A percentile compares a stretch with the other conserved stretches of the same genome.
phyloP scores from a whole-genome alignment of 129 eudicot species.

The Tagetes erecta region DNA sequence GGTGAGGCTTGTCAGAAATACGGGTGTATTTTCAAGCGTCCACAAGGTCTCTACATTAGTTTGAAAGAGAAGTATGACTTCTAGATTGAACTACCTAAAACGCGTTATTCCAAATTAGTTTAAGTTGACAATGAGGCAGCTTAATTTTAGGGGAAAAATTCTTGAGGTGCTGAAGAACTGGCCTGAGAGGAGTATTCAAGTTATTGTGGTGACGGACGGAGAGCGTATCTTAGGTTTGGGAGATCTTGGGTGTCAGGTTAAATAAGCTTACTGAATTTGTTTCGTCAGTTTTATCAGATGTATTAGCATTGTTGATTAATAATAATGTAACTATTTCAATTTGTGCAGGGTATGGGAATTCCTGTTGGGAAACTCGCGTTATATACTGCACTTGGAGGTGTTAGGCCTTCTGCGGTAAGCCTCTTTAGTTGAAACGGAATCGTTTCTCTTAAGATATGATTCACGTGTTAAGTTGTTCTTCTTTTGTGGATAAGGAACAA shows the following conservation, averaged over 20 bases:
- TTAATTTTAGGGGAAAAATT: slow-evolving; percentile 75
- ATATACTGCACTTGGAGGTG: slow-evolving; percentile 92
- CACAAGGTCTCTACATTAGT: slow-evolving; percentile 95
- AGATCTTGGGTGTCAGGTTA: slow-evolving; percentile 94
- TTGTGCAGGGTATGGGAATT: slow-evolving; percentile 87
- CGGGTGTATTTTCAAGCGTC: slow-evolving; percentile 82
- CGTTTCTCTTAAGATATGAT: no score
- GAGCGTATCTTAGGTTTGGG: slow-evolving; percentile 94
- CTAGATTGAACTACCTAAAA: slow-evolving; percentile 3
- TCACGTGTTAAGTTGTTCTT: no score
- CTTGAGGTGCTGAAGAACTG: slow-evolving; percentile 91
- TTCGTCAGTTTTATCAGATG: slow-evolving; percentile 3
- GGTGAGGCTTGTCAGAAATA: slow-evolving; percentile 99
- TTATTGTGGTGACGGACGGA: slow-evolving; percentile 93
- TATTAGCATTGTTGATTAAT: not conserved
- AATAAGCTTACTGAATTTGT: not conserved
- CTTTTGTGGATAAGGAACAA: no score
- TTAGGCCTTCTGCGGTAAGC: slow-evolving; percentile 91
- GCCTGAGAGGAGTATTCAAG: slow-evolving; percentile 87
- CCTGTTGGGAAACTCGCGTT: slow-evolving; percentile 88
- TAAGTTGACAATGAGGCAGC: slow-evolving; percentile 10
- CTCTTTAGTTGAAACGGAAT: not conserved
- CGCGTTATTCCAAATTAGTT: not conserved
- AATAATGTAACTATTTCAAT: not conserved
- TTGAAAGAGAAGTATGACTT: slow-evolving; percentile 77